phyloP scores from a whole-genome alignment of 345 rosid species.

The Populus nigra region DNA sequence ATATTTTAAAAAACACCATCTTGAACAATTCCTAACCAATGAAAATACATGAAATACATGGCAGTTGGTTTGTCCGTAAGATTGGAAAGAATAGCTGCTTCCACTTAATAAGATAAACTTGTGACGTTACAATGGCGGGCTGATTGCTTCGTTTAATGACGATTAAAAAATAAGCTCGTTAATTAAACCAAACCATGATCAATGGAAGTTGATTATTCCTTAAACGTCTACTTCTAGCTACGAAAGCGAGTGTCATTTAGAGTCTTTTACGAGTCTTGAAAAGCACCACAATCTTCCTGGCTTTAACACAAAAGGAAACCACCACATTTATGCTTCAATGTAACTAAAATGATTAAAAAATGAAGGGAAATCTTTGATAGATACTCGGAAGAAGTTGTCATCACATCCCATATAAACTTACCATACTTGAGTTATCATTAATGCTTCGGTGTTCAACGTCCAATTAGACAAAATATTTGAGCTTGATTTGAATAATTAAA shows the following conservation, averaged over 20 bases:
- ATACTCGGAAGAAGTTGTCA: too few relatives aligned
- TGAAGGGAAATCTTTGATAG: too few relatives aligned
- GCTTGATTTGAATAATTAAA: too few relatives aligned
- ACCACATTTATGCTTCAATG: not conserved
- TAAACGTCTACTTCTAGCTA: not conserved
- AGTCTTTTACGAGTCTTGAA: not conserved
- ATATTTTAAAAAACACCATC: too few relatives aligned
- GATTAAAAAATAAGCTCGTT: too few relatives aligned
- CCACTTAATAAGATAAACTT: not conserved
- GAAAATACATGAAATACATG: not conserved
- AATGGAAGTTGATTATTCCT: not conserved
- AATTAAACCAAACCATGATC: too few relatives aligned
- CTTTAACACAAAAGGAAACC: not conserved
- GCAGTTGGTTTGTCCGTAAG: not conserved
- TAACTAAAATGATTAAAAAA: too few relatives aligned
- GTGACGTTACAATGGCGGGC: not conserved
- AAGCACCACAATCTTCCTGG: not conserved
- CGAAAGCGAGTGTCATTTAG: not conserved
- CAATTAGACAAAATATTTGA: too few relatives aligned
- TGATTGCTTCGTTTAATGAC: not conserved
- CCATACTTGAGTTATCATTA: too few relatives aligned
- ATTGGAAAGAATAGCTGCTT: not conserved
- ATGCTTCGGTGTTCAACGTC: too few relatives aligned
- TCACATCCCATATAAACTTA: too few relatives aligned
- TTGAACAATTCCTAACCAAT: not conserved